phyloP scores from a whole-genome alignment of 306 rosid species.

The Abrus pulchellus region DNA sequence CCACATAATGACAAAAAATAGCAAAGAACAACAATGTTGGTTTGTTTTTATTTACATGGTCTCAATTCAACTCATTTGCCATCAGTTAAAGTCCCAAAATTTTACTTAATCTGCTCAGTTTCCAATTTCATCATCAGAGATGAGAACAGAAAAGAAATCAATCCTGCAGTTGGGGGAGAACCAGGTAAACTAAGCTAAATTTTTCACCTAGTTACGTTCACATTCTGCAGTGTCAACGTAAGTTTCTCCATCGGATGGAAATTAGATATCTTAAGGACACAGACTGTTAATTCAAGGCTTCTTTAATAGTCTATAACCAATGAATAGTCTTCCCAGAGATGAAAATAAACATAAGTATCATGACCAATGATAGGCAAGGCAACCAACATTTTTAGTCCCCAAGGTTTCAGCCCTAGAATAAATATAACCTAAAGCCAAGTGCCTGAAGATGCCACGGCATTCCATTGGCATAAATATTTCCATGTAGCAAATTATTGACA shows the following conservation, averaged over 20 bases:
- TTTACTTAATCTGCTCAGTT: constrained; percentile 19
- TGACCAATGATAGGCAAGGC: constrained; percentile 13
- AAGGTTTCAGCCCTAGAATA: not conserved
- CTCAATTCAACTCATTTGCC: constrained; percentile 22
- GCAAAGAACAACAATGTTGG: constrained; percentile 18
- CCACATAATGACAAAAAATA: constrained; percentile 17
- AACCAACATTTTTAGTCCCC: constrained; percentile 32
- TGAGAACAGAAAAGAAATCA: not conserved
- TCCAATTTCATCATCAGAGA: constrained; percentile 37
- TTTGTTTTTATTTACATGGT: constrained; percentile 6
- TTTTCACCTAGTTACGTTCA: constrained; percentile 27
- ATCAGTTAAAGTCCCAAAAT: constrained; percentile 12
- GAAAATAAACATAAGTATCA: constrained; percentile 16
- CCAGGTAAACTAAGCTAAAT: constrained; percentile 1
- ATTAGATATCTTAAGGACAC: constrained; percentile 21
- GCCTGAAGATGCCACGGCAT: constrained; percentile 12
- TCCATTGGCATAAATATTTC: constrained; percentile 21
- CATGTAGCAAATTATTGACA: constrained; percentile 5
- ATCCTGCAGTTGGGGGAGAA: not conserved
- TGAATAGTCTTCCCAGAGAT: constrained; percentile 21
- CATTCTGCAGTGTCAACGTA: constrained; percentile 23
- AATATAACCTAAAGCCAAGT: constrained; percentile 18
- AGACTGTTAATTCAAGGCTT: not conserved
- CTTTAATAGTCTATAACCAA: constrained; percentile 23
- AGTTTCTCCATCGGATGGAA: no score